These are phyloP conservation scores for Raddia distichophylla DNA, from an alignment of 176 grass and related monocot species.

Conservation along the genomic window DNA sequence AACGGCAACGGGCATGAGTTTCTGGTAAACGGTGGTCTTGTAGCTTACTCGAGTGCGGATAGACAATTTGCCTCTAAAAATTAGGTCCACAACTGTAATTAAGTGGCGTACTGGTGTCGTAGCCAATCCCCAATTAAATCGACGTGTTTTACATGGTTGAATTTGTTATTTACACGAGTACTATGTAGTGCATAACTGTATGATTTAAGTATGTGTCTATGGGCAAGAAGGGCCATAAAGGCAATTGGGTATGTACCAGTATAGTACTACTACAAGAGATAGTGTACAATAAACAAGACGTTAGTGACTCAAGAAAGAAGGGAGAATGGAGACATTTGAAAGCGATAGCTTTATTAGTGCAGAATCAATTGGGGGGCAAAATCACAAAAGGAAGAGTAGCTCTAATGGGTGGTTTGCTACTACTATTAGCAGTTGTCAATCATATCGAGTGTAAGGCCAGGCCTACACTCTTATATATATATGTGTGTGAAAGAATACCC, in stretches of 20 bases:
- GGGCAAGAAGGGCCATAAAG: background rate
- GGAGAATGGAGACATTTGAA: background rate
- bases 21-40: background rate
- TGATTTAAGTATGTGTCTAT: too few species aligned
- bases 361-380: background rate
- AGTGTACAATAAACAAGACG: background rate
- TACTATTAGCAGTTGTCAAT: background rate
- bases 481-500: background rate
- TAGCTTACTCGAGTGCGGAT: too few species aligned
- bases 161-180: background rate
- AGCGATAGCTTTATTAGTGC: slow-evolving; percentile 17
- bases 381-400: background rate
- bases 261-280: background rate
- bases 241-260: background rate
- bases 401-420: slow-evolving; percentile 1
- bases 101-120: background rate
- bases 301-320: slow-evolving; percentile 3
- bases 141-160: background rate
- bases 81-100: too few species aligned
- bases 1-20: slow-evolving; percentile 27
- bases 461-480: background rate
- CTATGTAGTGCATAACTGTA: background rate
- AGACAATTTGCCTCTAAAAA: too few species aligned
- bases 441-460: background rate
- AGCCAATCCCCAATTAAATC: background rate